Base-by-base conservation (phyloP, 495 filamentous ascomycete species). In the Podospora fimiseda region DNA sequence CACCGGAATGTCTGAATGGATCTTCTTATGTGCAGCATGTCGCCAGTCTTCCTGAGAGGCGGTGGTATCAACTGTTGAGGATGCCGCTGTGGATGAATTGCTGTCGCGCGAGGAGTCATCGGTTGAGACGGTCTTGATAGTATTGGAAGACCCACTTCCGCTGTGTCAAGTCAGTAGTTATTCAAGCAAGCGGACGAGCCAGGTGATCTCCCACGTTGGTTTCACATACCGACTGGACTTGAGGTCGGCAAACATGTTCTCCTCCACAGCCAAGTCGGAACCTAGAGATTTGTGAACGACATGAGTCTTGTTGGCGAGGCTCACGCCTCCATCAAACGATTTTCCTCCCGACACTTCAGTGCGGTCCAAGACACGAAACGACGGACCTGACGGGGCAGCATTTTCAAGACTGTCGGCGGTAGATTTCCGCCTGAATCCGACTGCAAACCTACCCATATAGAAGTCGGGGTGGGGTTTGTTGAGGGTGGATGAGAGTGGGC, bases 41-140 rank as follows among this genome's bases (percentile, higher is more conserved):
- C 70, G 69, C 61, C 69, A 70, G 47, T 86, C 80, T 33, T 85
- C 79, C 50, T 81, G 74, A 5, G 68, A 66, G 18, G 73, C 71
- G 6, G 76, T 65, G 53, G n/a, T n/a, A n/a, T n/a, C n/a, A n/a
- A 88, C 87, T 19, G 82, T 82, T 7, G 86, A 88, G 6, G 86
- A 89, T 19, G 86, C 85, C 8, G 84, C 69, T 15, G 85, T 89
- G 5, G 86, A 88, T 14, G 82, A 80, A 50, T 87, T 87, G 61
- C 85, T 88, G 56, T 86, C 74, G 45, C 84, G 81, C 9, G 81
- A 84, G 7, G 85, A 86, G 59, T 81, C 83, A 58, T 89, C 81
- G 49, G 73, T 74, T 15, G 79, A 81, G 6, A 73, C 76, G 20
- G 77, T 74, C 51, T 84, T 83, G 55, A 81, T 82, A 15, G 73